Percentiles rank a stretch among this genome's conserved stretches.
phyloP scores from a whole-genome alignment of 179 eudicot genomes.

The Pouteria campechiana region DNA sequence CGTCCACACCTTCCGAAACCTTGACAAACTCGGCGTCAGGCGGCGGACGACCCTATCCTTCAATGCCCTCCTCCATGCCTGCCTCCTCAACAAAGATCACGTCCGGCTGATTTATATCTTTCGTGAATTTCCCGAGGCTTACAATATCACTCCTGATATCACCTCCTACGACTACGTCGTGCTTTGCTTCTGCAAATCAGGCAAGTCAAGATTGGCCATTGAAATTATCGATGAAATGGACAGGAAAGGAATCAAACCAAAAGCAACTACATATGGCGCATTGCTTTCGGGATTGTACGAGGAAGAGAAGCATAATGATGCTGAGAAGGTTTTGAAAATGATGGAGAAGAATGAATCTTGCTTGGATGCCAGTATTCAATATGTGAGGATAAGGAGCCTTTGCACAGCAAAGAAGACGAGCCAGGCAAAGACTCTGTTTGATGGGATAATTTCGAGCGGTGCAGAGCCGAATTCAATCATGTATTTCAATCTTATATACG shows the following conservation, averaged over 20 bases:
- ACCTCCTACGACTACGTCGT: conserved; percentile 60
- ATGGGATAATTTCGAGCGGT: conserved; percentile 51
- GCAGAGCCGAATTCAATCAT: conserved; percentile 43
- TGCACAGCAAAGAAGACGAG: conserved; percentile 55
- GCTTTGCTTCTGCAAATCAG: conserved; percentile 53
- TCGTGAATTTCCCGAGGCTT: conserved; percentile 47
- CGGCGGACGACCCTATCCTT: conserved; percentile 43
- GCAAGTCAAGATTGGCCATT: conserved; percentile 42
- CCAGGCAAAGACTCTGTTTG: conserved; percentile 75
- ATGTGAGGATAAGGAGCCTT: conserved; percentile 60
- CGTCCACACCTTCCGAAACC: conserved; percentile 36
- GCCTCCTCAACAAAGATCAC: conserved; percentile 41
- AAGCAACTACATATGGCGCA: conserved; percentile 33
- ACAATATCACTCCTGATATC: conserved; percentile 35
- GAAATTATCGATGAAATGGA: conserved; percentile 70
- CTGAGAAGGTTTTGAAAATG: conserved; percentile 51
- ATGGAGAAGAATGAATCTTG: conserved; percentile 43
- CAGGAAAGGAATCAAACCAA: conserved; percentile 44
- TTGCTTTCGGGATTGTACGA: conserved; percentile 67
- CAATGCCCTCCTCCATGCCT: conserved; percentile 57
- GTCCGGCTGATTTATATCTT: conserved; percentile 43
- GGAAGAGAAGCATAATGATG: conserved; percentile 74
- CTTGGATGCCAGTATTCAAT: conserved; percentile 37
- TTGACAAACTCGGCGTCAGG: conserved; percentile 39
- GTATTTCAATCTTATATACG: conserved; percentile 53